These are phyloP conservation scores for Penicillium verrucosum DNA, from an alignment of 2,329 filamentous ascomycete genomes.

Conservation along the genomic window DNA sequence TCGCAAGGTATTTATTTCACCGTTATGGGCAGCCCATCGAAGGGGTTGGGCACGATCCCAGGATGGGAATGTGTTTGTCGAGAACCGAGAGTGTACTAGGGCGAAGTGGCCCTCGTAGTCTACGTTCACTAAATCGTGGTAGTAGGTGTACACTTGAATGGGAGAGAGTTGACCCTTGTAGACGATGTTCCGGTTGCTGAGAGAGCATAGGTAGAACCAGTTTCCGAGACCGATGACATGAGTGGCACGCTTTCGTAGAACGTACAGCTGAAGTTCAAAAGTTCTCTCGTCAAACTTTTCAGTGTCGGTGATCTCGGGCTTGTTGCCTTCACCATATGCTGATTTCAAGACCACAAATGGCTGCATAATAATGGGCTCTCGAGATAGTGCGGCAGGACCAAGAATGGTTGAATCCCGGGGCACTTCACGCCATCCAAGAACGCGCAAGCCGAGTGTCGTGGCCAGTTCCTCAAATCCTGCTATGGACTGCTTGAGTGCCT, in stretches of 20 bases:
- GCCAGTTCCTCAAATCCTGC: conserved; percentile 92
- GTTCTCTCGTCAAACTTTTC: conserved; percentile 76
- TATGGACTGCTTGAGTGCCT: conserved; percentile 86
- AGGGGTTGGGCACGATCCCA: conserved; percentile 97
- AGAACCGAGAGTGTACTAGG: conserved; percentile 94
- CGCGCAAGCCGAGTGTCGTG: conserved; percentile 78
- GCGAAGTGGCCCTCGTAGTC: conserved; percentile 98
- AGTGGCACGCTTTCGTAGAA: conserved; percentile 90
- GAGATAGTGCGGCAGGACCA: conserved; percentile 85
- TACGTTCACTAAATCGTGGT: conserved; percentile 92
- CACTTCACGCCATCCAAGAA: conserved; percentile 94
- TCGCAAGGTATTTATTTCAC: conserved; percentile 95
- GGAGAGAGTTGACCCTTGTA: conserved; percentile 97
- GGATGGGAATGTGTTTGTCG: conserved; percentile 95
- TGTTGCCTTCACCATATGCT: conserved; percentile 76
- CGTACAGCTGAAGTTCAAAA: conserved; percentile 91
- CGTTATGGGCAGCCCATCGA: conserved; percentile 96
- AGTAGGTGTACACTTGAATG: conserved; percentile 96
- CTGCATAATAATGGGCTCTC: conserved; percentile 92
- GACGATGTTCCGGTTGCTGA: conserved; percentile 97
- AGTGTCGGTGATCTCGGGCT: conserved; percentile 73
- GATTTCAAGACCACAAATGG: conserved; percentile 88
- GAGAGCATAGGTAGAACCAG: conserved; percentile 97
- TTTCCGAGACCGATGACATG: conserved; percentile 94
- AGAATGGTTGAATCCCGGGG: conserved; percentile 90